Evolutionary conservation across 164 flowering plant genomes (phyloP).

Genomic region (Cinnamomum chago): DNA sequence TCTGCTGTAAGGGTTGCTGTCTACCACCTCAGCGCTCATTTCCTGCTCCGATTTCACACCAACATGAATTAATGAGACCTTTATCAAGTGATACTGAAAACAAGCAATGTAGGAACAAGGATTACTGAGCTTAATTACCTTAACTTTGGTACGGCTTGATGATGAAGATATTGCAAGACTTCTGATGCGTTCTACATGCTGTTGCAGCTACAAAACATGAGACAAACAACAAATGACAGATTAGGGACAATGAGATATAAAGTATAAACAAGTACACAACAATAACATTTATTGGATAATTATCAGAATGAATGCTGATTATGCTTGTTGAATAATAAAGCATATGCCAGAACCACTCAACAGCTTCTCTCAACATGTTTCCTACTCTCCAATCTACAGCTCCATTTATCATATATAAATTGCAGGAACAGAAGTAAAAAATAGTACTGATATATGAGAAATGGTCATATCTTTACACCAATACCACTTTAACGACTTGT

Average conservation of each 20-base stretch:
- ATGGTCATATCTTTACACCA: no score
- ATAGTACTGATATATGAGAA: no score
- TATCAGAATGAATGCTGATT: background rate
- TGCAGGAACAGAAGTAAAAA: no score
- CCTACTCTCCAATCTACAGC: no score
- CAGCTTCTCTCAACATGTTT: no score
- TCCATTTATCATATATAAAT: no score
- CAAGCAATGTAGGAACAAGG: background rate
- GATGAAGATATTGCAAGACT: conserved; percentile 39
- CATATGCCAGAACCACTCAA: background rate
- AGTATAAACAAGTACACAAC: background rate
- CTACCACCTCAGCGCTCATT: conserved; percentile 96
- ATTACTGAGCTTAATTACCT: conserved; percentile 35
- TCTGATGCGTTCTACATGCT: conserved; percentile 45
- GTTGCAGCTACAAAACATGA: conserved; percentile 44
- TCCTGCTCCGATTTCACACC: conserved; percentile 44
- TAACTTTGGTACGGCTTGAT: conserved; percentile 62
- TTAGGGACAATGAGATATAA: background rate
- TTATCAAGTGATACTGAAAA: background rate
- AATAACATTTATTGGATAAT: background rate
- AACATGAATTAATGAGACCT: background rate
- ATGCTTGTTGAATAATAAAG: no score
- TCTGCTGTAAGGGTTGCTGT: conserved; percentile 96
- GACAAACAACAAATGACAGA: background rate
- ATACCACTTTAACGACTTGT: no score